Evolutionary conservation across 768 basidiomycete species (phyloP).

Genomic region (Polyporus arcularius): DNA sequence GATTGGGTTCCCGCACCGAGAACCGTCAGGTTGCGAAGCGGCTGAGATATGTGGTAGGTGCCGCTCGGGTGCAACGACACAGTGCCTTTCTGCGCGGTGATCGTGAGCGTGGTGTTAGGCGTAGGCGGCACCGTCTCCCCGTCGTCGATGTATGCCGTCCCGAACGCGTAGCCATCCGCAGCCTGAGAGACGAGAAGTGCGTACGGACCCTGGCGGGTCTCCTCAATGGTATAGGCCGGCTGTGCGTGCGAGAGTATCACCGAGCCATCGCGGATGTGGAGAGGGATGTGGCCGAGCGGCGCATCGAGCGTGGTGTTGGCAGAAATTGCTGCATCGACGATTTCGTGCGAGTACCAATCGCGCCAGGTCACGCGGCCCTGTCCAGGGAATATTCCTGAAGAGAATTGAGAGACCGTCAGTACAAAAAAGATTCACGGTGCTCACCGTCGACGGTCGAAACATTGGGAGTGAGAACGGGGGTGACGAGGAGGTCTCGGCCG

Average conservation of each 20-base stretch:
- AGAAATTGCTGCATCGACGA: slow-evolving; percentile 45
- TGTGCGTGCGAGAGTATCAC: slow-evolving; percentile 63
- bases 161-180: slow-evolving; percentile 50
- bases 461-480: slow-evolving; percentile 72
- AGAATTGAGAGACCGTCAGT: background rate
- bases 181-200: slow-evolving; percentile 61
- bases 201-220: slow-evolving; percentile 64
- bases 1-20: slow-evolving; percentile 44
- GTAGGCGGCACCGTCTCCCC: slow-evolving; percentile 61
- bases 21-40: slow-evolving; percentile 53
- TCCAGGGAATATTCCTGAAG: slow-evolving; percentile 69
- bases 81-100: slow-evolving; percentile 37
- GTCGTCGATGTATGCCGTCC: slow-evolving; percentile 70
- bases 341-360: slow-evolving; percentile 72
- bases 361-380: slow-evolving; percentile 61
- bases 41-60: slow-evolving; percentile 46
- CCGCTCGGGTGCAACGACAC: slow-evolving; percentile 43
- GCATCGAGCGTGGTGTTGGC: slow-evolving; percentile 55
- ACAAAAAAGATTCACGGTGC: slow-evolving; percentile 1
- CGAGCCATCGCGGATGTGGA: slow-evolving; percentile 70
- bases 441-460: slow-evolving; percentile 66
- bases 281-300: slow-evolving; percentile 74
- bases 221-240: slow-evolving; percentile 69
- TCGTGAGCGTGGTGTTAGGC: slow-evolving; percentile 49
- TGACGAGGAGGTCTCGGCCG: slow-evolving; percentile 70